Conservation (phyloP, 306 rosid species). For the Senna siamea region DNA sequence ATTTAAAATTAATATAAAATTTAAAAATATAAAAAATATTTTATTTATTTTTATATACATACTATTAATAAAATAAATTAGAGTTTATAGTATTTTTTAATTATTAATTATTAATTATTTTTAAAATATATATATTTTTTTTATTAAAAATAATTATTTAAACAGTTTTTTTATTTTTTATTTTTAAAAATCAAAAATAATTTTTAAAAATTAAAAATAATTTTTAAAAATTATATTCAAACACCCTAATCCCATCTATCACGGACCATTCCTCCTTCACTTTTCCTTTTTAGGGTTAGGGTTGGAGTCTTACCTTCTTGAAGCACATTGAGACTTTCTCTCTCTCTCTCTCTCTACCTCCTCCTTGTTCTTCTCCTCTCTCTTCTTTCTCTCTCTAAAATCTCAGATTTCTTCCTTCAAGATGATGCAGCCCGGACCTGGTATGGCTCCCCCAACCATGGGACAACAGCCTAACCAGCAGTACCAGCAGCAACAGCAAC, state of each 20-base stretch:
- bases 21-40: too few species aligned
- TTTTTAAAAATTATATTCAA: too few species aligned
- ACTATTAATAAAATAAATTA: too few species aligned
- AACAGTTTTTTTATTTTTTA: too few species aligned
- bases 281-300: constrained; percentile 65
- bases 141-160: too few species aligned
- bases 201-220: too few species aligned
- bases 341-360: constrained; percentile 24
- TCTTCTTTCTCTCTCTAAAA: constrained; percentile 27
- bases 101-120: too few species aligned
- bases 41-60: too few species aligned
- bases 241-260: constrained; percentile 21
- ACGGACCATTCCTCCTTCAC: neutral
- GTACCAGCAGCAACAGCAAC: constrained; percentile 59
- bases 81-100: too few species aligned
- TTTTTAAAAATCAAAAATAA: too few species aligned
- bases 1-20: too few species aligned
- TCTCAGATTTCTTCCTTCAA: constrained; percentile 29
- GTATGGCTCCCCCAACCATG: constrained; percentile 60
- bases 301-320: constrained; percentile 3
- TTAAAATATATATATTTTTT: too few species aligned
- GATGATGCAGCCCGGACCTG: constrained; percentile 91
- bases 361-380: neutral
- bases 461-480: constrained; percentile 67
- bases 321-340: neutral